phyloP scores from a whole-genome alignment of 2,329 filamentous ascomycete species.

The Bertia moriformis region DNA sequence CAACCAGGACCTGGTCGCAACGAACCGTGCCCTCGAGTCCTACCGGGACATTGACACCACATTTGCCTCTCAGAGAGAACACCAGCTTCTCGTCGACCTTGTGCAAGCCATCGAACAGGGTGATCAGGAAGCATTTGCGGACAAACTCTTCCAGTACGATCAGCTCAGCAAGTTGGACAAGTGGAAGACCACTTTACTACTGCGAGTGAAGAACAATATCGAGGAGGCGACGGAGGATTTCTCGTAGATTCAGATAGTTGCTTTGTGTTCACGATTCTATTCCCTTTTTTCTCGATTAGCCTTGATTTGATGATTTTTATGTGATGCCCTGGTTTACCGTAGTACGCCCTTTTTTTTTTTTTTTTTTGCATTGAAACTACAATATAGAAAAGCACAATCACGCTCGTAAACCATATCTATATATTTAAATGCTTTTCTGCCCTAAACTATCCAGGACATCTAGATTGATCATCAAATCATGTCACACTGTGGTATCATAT shows the following conservation, averaged over 20 bases:
- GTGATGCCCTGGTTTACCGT: too few relatives aligned
- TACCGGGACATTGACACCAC: conserved; percentile 69
- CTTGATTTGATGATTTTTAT: background rate
- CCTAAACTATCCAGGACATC: too few relatives aligned
- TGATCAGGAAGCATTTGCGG: conserved; percentile 70
- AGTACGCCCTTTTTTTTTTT: too few relatives aligned
- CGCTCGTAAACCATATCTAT: too few relatives aligned
- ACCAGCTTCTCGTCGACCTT: conserved; percentile 67
- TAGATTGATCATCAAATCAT: too few relatives aligned
- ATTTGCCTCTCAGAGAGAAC: conserved; percentile 66
- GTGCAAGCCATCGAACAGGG: conserved; percentile 60
- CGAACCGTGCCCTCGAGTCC: conserved; percentile 64
- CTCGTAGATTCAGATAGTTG: background rate
- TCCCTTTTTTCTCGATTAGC: background rate
- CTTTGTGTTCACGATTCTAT: too few relatives aligned
- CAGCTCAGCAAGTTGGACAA: conserved; percentile 88
- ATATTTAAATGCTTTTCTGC: too few relatives aligned
- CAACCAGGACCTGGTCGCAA: conserved; percentile 59
- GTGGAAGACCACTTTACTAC: conserved; percentile 82
- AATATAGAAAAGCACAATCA: too few relatives aligned
- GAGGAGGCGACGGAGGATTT: conserved; percentile 32
- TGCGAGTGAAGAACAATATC: conserved; percentile 73
- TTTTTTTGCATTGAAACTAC: too few relatives aligned
- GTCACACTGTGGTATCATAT: conserved; percentile 1
- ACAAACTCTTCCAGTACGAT: conserved; percentile 79